Conservation (phyloP, 208 protist genomes). For the Leishmania tarentolae region DNA sequence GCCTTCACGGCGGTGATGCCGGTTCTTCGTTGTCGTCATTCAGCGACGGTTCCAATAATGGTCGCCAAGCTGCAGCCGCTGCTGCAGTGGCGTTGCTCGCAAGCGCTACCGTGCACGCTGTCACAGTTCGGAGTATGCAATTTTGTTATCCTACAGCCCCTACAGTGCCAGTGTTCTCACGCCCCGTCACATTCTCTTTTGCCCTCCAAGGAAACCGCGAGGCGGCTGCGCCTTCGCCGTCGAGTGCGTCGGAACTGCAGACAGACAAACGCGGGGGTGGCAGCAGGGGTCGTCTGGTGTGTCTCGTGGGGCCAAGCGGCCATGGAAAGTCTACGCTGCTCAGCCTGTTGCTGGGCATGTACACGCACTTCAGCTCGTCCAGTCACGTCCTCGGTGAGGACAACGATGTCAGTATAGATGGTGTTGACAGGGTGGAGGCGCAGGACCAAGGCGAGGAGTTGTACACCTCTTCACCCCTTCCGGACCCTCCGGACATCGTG, state of each 20-base stretch:
- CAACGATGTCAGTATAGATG: not conserved
- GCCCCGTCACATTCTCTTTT: slow-evolving; percentile 26
- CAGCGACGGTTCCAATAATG: not conserved
- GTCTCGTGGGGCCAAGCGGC: slow-evolving; percentile 60
- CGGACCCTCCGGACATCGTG: slow-evolving; percentile 5
- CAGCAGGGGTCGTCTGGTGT: slow-evolving; percentile 53
- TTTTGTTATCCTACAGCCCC: slow-evolving; percentile 73
- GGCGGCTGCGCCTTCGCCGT: not conserved
- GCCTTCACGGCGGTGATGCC: not conserved
- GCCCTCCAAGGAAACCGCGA: slow-evolving; percentile 11
- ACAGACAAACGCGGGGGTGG: not conserved
- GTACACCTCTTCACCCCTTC: not conserved
- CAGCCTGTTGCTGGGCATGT: slow-evolving; percentile 68
- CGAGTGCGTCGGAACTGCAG: slow-evolving; percentile 5
- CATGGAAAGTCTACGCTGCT: slow-evolving; percentile 82
- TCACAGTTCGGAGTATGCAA: slow-evolving; percentile 36
- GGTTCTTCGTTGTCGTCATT: not conserved
- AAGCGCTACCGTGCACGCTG: slow-evolving; percentile 25
- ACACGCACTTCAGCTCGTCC: slow-evolving; percentile 35
- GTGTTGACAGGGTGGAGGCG: not conserved
- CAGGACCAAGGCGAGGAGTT: not conserved
- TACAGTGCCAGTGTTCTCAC: slow-evolving; percentile 57
- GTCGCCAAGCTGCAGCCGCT: slow-evolving; percentile 18
- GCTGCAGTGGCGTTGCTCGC: slow-evolving; percentile 17
- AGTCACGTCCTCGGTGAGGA: not conserved